Percentiles rank a stretch among this genome's conserved stretches.
Conservation (phyloP, 2,329 filamentous ascomycete genomes). For the Fusarium begoniae region DNA sequence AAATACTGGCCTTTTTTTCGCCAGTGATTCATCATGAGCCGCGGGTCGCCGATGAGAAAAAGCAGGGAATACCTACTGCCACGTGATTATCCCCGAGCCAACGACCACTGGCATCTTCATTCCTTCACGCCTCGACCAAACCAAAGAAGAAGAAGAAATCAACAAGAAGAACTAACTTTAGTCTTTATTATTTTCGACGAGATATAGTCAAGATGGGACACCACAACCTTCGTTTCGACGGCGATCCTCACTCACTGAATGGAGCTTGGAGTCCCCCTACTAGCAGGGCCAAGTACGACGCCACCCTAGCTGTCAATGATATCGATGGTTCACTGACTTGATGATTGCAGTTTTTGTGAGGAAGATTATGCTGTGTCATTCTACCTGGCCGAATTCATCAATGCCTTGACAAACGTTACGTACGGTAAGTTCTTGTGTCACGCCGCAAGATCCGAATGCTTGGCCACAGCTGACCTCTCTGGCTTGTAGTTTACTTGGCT, state of each 20-base stretch:
- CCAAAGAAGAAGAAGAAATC: not conserved
- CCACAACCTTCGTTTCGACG: conserved; percentile 50
- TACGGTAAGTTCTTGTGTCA: conserved; percentile 51
- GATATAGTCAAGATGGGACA: conserved; percentile 35
- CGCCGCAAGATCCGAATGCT: not conserved
- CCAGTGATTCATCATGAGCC: not conserved
- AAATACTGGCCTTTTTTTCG: not conserved
- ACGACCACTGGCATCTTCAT: not conserved
- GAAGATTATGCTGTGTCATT: conserved; percentile 60
- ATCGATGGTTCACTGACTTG: conserved; percentile 22
- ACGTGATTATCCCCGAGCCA: conserved; percentile 31
- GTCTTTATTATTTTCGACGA: not conserved
- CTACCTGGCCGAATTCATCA: conserved; percentile 56
- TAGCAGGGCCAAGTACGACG: conserved; percentile 51
- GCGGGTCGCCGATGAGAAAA: not conserved
- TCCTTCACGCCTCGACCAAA: not conserved
- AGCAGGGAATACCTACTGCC: not conserved
- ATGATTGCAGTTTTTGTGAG: conserved; percentile 48
- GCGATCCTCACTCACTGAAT: conserved; percentile 46
- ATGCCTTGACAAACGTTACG: conserved; percentile 52
- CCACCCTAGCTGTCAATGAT: not conserved
- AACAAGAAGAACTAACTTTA: not conserved
- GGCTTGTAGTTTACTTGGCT: conserved; percentile 52
- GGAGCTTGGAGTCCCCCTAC: conserved; percentile 53
- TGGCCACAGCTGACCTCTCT: conserved; percentile 5